Base-by-base conservation (phyloP, 352 stramenopile species). In the Pythium biforme region DNA sequence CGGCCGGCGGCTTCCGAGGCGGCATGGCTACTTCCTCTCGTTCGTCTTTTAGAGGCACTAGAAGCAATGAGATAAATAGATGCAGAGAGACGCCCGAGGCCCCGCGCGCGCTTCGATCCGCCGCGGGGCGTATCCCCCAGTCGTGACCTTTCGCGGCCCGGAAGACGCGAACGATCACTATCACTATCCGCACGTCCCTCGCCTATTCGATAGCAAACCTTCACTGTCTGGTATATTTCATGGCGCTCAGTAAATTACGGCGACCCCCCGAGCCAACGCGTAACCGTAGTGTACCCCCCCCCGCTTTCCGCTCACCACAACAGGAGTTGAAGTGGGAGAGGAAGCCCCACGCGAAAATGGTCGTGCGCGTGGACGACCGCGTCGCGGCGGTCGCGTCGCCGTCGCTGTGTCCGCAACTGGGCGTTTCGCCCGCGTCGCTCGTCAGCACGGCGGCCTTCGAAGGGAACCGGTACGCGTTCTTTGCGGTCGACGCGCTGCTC, bases 381-480 rank as follows among this genome's bases (percentile, higher is more conserved):
- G 64, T 81, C 27, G 66, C 72, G 45, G 74, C 79, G 9, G 79
- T 87, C 27, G 83, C 81, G 46, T 77, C 77, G 9, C 68, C 68
- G 50, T 63, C 68, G 10, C 26, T 19, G 17, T 25, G 12, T n/a
- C n/a, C n/a, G n/a, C n/a, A n/a, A n/a, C n/a, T n/a, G n/a, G 50
- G 48, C 1, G 43, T 52, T 9, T 55, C 6, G 37, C 59, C 67
- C n/a, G 47, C 66, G 51, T 14, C 65, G 15, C 34, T 40, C 34
- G 34, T 87, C 17, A 80, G 74, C 55, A 64, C 69, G 22, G 73
- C 75, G 11, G 41, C 77, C 17, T 79, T 85, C 61, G 81, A 86
- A 29, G 74, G 69, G 39, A 74, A 54, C n/a, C 79, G 81, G 17
- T 90, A 85, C 51, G 63, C 90, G 29, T 71, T 89, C 47, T 89